Conservation (phyloP, 331 rosid species). For the Erythrophleum ivorense region DNA sequence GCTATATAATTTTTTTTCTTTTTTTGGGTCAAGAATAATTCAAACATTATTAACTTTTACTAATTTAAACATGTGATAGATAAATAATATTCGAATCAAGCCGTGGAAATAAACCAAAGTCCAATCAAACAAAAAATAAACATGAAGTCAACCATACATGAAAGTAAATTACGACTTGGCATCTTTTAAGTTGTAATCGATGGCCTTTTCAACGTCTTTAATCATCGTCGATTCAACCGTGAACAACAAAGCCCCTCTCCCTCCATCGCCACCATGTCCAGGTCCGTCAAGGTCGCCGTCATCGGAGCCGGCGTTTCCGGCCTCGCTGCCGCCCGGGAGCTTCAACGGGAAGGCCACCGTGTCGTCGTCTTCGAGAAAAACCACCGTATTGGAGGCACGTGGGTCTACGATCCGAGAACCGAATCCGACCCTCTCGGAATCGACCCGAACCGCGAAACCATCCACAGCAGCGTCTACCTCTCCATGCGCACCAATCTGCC, state of each 20-base stretch:
- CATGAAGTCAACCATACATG: too few relatives aligned
- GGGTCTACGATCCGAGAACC: constrained; percentile 42
- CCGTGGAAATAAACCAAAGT: too few relatives aligned
- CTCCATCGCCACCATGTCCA: not conserved
- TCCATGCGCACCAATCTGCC: constrained; percentile 51
- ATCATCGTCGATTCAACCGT: not conserved
- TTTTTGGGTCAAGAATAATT: too few relatives aligned
- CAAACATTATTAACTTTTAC: too few relatives aligned
- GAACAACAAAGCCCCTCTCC: not conserved
- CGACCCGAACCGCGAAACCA: constrained; percentile 38
- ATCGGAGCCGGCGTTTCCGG: constrained; percentile 50
- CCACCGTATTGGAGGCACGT: constrained; percentile 40
- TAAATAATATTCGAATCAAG: too few relatives aligned
- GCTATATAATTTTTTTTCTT: too few relatives aligned
- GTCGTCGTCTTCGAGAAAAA: constrained; percentile 47
- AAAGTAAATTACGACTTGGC: too few relatives aligned
- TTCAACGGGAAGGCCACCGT: constrained; percentile 36
- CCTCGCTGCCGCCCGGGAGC: constrained; percentile 40
- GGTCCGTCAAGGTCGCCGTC: constrained; percentile 40
- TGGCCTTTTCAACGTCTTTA: too few relatives aligned
- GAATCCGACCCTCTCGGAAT: constrained; percentile 47
- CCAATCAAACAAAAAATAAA: too few relatives aligned
- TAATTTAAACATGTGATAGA: too few relatives aligned
- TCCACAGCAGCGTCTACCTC: constrained; percentile 44
- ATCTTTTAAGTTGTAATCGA: too few relatives aligned